Base-by-base conservation (phyloP, 768 basidiomycete species). In the Auriscalpium orientale region DNA sequence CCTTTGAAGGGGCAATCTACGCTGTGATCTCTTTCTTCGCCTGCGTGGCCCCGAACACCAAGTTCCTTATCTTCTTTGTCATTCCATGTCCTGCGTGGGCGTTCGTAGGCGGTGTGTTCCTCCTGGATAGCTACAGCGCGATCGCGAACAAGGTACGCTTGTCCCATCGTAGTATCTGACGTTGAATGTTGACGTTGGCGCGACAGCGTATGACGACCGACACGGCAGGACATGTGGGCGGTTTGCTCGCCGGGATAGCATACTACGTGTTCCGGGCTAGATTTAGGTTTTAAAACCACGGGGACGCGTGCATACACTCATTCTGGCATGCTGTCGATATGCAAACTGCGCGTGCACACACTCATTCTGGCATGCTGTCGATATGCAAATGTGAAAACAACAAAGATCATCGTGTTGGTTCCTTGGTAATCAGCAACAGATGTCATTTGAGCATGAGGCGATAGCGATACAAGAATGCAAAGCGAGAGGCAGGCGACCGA, bases 71-170 rank as follows among this genome's bases (percentile, higher is more conserved):
- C 45, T 93, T 89, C 68, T 87, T 82, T 36, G 80, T 91, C 62
- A 71, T 91, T 22, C 91, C 90, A 22, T 74, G 88, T 56, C 89
- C 91, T 0, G 89, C 89, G 0, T 93, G 88, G 87, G 74, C 78
- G 3, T 79, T 79, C 49, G 85, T 91, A 0, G 69, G 79, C 0
- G 89, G 85, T 6, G 68, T 92, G 46, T 83, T 88, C 62, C 66
- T 74, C 11, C 85, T 78, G 59, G 87, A 90, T 62, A 64, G 75
- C 1, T 84, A 66, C 55, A 66, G 63, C 46, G 65, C 73, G 60
- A 64, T 22, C 69, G 76, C 56, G 56, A 62, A 65, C 72, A 74
- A 44, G 55, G 73, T 63, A 36, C 33, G 52, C 48, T 35, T 22
- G 13, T 13, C 12, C 35, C 20, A 4, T 21, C 16, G 7, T 21